Evolutionary conservation across 768 basidiomycete species (phyloP), one percentile per base, ranked within the genome.

Genomic region (Boletus insuetus): DNA sequence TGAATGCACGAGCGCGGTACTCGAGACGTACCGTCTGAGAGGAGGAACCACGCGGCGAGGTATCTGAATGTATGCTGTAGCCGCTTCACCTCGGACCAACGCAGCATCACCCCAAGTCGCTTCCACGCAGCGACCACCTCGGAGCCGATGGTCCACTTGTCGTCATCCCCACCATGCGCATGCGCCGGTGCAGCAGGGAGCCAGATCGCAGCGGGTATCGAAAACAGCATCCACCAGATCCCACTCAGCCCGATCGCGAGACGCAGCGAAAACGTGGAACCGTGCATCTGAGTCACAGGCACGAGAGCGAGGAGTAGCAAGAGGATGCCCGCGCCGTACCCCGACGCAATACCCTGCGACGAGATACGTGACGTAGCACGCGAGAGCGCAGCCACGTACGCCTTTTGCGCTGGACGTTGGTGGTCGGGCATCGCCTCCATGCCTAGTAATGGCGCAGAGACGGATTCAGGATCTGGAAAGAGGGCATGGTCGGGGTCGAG

Each of bases 1-100:
- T 19, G 45, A 10, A 29, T 26, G 26, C 26, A 26, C 26, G 19
- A 22, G 19, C 19, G 10, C 20, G n/a, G 29, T 29, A 9, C 7
- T 5, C 9, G 10, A 24, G 31, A 70, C 81, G 42, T 49, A 90
- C 93, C 91, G 64, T 98, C 95, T 1, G 90, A 92, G 22, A 98
- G 82, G 13, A 98, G 79, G 69, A 97, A 95, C 94, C 95, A 98
- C 0, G 96, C 93, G 6, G 86, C 82, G 41, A 98, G 85, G 63
- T 92, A 98, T 60, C 81, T 81, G 77, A 95, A 98, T 1, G 94
- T 94, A 64, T 93, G 87, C 31, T 81, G 79, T 16, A 98, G 76
- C 49, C 81, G 80, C 68, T 80, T 81, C 39, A 95, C 83, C 65
- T 96, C 86, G 9, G 72, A 74, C 78, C 83, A 86, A 1, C 76